These are phyloP conservation scores for Stephania yunnanensis DNA, from an alignment of 164 flowering plant species.

Conservation along the genomic window DNA sequence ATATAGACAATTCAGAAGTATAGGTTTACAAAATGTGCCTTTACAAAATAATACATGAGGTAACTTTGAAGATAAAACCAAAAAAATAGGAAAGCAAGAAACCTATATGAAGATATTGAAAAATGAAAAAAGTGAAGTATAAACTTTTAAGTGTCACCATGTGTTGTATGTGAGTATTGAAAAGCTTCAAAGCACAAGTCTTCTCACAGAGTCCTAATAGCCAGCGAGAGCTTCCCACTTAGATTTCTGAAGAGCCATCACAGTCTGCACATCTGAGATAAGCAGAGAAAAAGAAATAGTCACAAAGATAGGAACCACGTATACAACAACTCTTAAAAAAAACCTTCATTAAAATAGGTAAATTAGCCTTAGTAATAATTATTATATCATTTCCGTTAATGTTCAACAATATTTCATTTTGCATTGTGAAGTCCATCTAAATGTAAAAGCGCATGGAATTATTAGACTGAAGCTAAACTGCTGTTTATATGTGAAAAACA, in stretches of 20 bases:
- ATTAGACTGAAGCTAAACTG: not conserved
- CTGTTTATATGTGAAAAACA: not conserved
- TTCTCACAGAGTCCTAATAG: not conserved
- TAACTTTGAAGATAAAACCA: not conserved
- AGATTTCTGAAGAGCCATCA: not conserved
- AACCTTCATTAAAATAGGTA: not conserved
- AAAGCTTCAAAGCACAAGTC: not conserved
- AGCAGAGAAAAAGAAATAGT: not conserved
- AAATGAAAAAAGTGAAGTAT: not conserved
- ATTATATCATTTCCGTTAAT: too few species aligned
- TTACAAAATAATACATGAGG: not conserved
- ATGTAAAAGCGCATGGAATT: not conserved
- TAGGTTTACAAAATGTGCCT: conserved; percentile 1
- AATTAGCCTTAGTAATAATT: not conserved
- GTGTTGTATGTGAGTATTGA: not conserved
- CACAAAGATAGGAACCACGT: not conserved
- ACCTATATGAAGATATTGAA: not conserved
- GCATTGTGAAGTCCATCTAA: not conserved
- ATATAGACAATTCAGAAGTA: not conserved
- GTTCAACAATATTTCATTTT: not conserved
- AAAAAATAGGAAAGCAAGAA: not conserved
- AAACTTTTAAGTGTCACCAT: not conserved
- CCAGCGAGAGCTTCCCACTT: not conserved
- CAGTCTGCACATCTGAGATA: not conserved
- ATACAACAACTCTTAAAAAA: not conserved